Base-by-base conservation (phyloP, 1,284 basidiomycete species). In the Ceratorhiza oryzae-sativae region DNA sequence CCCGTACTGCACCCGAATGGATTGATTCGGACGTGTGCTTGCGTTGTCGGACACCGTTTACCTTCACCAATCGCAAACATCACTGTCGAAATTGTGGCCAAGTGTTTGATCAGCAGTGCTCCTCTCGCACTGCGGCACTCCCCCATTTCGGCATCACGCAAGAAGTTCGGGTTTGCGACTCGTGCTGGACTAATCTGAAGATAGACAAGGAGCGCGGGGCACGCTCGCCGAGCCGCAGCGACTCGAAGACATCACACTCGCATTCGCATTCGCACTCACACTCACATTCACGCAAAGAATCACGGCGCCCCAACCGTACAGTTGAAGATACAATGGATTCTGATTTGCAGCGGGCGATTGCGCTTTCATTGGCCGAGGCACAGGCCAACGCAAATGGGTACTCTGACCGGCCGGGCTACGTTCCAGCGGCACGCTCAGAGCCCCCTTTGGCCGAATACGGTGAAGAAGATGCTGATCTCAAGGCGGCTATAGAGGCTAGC, bases 71-170 rank as follows among this genome's bases (percentile, higher is more conserved):
- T 79, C 89, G 97, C 72, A 98, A 98, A 80, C 97, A 99, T 79
- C 97, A 99, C 80, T 99, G 97, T 80, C 88, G 97, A 8, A 98
- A 98, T 80, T 99, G 97, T 80, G 97, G 97, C 9, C 90, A 93
- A 77, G 94, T 99, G 20, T 99, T 98, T 78, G 96, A 98, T 81
- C 94, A 97, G 74, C 86, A 90, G 68, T 99, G 97, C 81, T 96
- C 95, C 0, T 90, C 91, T 46, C 93, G 95, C 81, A 85, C 85
- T 1, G 88, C 95, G 81, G 82, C 94, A 0, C 84, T 99, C 13
- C 96, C 97, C 0, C 93, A 96, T 80, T 98, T 94, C 78, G 97
- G 97, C 12, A 96, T 99, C 77, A 86, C 90, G 2, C 92, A 98
- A 78, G 90, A 93, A 68, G 97, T 99, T 2, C 86, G 97, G 55